Conservation (phyloP, 805 yeast species). For the Jamesozyma jinghongensis region DNA sequence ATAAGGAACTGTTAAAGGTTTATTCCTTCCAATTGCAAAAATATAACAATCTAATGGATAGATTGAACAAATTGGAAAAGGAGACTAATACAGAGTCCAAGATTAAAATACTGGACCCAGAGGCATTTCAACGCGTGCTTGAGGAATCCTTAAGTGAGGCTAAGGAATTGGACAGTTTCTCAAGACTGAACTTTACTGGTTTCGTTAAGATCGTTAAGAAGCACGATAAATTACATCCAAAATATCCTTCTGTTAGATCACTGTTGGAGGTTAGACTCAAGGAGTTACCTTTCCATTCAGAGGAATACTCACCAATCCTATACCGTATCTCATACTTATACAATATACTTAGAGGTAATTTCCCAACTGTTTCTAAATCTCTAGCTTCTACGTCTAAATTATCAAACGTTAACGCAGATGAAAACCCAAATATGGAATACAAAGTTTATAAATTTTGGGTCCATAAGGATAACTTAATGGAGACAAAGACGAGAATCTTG, state of each 20-base stretch:
- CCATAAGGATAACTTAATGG: conserved; percentile 95
- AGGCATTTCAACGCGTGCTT: conserved; percentile 52
- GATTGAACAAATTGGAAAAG: conserved; percentile 55
- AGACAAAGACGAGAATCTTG: conserved; percentile 88
- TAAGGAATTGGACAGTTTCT: conserved; percentile 80
- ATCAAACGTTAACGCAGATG: conserved; percentile 27
- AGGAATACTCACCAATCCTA: conserved; percentile 86
- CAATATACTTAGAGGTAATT: conserved; percentile 65
- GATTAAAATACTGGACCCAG: conserved; percentile 43
- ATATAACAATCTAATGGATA: conserved; percentile 58
- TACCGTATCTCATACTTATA: conserved; percentile 75
- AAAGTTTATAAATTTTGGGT: conserved; percentile 88
- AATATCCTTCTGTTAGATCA: conserved; percentile 78
- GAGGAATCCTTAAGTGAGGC: conserved; percentile 70
- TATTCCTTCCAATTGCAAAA: conserved; percentile 60
- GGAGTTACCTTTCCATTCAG: conserved; percentile 84
- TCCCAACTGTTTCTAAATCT: conserved; percentile 28
- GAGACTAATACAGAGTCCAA: conserved; percentile 38
- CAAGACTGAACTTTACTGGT: conserved; percentile 89
- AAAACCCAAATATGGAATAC: conserved; percentile 29
- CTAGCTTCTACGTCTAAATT: conserved; percentile 32
- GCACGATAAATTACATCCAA: conserved; percentile 84
- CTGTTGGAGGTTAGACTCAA: conserved; percentile 79
- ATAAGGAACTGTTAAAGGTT: conserved; percentile 66
- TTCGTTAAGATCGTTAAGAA: conserved; percentile 90